A percentile compares a stretch with the other conserved stretches of the same genome.
phyloP scores from a whole-genome alignment of 768 basidiomycete genomes.

The Russula olivacea region DNA sequence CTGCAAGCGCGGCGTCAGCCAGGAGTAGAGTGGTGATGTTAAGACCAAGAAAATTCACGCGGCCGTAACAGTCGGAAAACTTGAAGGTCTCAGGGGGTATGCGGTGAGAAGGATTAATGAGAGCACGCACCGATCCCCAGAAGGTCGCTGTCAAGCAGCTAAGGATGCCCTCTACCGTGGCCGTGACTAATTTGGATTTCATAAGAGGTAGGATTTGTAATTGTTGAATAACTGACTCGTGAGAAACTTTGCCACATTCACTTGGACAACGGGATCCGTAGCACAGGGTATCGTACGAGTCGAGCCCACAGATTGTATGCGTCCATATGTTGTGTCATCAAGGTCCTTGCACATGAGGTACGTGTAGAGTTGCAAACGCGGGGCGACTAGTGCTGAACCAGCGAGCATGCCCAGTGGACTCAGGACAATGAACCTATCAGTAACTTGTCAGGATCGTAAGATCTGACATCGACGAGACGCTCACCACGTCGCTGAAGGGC shows the following conservation, averaged over 20 bases:
- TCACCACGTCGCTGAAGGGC: slow-evolving; percentile 69
- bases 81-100: slow-evolving; percentile 27
- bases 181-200: slow-evolving; percentile 43
- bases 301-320: background rate
- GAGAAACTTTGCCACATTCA: slow-evolving; percentile 60
- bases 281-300: slow-evolving; percentile 39
- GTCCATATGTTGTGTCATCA: background rate
- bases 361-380: slow-evolving; percentile 71
- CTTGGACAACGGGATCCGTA: slow-evolving; percentile 66
- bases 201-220: background rate
- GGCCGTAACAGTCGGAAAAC: slow-evolving; percentile 75
- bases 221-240: slow-evolving; percentile 41
- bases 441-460: background rate
- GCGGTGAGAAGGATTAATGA: background rate
- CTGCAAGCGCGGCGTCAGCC: slow-evolving; percentile 59
- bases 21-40: slow-evolving; percentile 54
- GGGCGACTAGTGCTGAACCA: slow-evolving; percentile 53
- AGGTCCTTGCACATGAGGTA: slow-evolving; percentile 56
- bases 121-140: slow-evolving; percentile 70
- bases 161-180: slow-evolving; percentile 62
- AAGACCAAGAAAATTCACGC: slow-evolving; percentile 58
- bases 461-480: slow-evolving; percentile 26
- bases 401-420: slow-evolving; percentile 53
- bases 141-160: slow-evolving; percentile 75
- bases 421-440: slow-evolving; percentile 49